Evolutionary conservation across 2,329 filamentous ascomycete species (phyloP).

Genomic region (Didymella keratinophila): DNA sequence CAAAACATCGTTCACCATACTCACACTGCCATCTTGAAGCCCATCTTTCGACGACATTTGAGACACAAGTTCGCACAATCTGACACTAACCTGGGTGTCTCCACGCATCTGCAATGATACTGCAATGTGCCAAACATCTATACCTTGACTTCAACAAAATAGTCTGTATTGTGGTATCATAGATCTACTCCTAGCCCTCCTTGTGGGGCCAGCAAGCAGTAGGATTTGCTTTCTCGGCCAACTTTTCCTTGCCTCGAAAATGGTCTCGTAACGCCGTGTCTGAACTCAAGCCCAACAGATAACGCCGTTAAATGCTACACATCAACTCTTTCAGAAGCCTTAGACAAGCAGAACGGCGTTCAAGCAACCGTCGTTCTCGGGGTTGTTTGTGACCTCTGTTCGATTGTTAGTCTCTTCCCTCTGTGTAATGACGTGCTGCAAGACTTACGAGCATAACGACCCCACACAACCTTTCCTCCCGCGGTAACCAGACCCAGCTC

Average conservation of each 20-base stretch:
- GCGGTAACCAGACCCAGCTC: conserved; percentile 92
- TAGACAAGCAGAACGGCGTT: conserved; percentile 50
- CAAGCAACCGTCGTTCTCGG: conserved; percentile 51
- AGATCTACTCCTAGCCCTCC: conserved; percentile 1
- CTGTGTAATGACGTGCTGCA: neutral
- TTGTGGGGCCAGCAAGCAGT: neutral
- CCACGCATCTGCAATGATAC: no score
- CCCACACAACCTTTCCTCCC: conserved; percentile 73
- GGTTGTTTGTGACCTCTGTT: conserved; percentile 47
- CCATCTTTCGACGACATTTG: no score
- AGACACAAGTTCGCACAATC: no score
- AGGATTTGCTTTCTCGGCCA: conserved; percentile 17
- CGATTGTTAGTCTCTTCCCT: conserved; percentile 2
- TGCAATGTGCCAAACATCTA: no score
- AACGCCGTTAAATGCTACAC: conserved; percentile 22
- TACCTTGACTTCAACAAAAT: neutral
- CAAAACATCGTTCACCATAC: no score
- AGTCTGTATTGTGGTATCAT: conserved; percentile 18
- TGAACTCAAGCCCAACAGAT: conserved; percentile 8
- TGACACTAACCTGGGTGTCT: no score
- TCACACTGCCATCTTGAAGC: no score
- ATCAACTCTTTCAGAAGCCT: neutral
- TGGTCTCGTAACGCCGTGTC: conserved; percentile 10
- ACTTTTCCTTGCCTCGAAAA: conserved; percentile 14
- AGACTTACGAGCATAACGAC: conserved; percentile 43